phyloP scores from a whole-genome alignment of 2,329 filamentous ascomycete genomes.

The Pleochaeta shiraiana region DNA sequence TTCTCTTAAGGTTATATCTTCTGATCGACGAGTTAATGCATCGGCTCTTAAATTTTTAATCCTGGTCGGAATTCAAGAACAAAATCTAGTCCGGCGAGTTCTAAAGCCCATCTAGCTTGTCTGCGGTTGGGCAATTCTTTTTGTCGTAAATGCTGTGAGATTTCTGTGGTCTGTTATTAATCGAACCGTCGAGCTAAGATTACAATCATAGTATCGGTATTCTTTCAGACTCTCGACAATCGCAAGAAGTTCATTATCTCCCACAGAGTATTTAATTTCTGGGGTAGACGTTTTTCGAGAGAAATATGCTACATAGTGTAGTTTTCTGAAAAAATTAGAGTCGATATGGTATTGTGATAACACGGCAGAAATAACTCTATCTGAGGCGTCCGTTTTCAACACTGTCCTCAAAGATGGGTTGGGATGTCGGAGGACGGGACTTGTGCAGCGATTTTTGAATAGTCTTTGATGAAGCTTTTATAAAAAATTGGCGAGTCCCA shows the following conservation, averaged over 20 bases:
- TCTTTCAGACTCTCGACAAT: constrained; percentile 1
- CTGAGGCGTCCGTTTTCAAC: constrained; percentile 1
- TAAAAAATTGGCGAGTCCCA: constrained; percentile 4
- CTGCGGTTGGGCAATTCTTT: neutral
- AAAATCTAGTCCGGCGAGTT: neutral
- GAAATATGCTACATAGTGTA: neutral
- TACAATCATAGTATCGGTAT: neutral
- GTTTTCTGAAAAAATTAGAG: neutral
- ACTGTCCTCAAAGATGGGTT: neutral
- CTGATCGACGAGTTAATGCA: constrained; percentile 1
- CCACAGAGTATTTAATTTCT: neutral
- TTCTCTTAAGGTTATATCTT: neutral
- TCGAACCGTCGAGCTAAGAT: neutral
- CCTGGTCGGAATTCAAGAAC: neutral
- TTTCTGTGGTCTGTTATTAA: neutral
- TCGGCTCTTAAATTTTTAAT: neutral
- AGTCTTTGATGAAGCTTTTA: neutral
- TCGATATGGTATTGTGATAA: neutral
- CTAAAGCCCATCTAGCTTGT: constrained; percentile 1
- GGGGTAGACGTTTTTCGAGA: neutral
- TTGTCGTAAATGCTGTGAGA: neutral
- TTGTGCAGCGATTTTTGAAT: neutral
- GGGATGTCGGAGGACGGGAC: neutral
- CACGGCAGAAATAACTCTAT: neutral
- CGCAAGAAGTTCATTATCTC: constrained; percentile 2